Percentiles rank a stretch among this genome's conserved stretches.
Evolutionary conservation across 2,329 filamentous ascomycete species (phyloP).

Genomic region (Chaetomiaceae sp.): DNA sequence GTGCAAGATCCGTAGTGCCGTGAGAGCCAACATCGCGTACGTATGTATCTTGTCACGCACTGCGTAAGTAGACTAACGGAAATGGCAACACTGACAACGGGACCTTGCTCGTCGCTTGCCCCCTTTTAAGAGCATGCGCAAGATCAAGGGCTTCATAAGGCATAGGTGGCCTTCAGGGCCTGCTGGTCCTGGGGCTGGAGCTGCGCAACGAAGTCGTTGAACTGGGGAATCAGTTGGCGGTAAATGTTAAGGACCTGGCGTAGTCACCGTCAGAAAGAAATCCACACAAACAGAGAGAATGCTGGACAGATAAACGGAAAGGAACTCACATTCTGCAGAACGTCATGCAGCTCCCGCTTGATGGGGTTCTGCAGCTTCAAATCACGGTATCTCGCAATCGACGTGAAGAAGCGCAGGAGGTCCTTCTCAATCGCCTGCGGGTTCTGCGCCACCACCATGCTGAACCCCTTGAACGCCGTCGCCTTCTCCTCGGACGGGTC

Average conservation of each 20-base stretch:
- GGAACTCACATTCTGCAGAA: slow-evolving; percentile 66
- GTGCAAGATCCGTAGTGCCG: too few species aligned
- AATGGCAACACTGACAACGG: too few species aligned
- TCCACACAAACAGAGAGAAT: not conserved
- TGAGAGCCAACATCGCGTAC: too few species aligned
- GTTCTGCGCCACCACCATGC: slow-evolving; percentile 75
- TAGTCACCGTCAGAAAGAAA: not conserved
- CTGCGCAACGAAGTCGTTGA: slow-evolving; percentile 48
- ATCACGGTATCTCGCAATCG: slow-evolving; percentile 73
- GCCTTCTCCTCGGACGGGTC: slow-evolving; percentile 90
- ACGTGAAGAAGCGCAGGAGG: slow-evolving; percentile 72
- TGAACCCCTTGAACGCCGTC: slow-evolving; percentile 87
- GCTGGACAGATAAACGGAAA: not conserved
- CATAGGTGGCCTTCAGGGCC: slow-evolving; percentile 43
- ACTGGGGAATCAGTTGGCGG: slow-evolving; percentile 54
- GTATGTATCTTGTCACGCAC: too few species aligned
- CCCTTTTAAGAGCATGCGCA: too few species aligned
- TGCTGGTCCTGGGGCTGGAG: slow-evolving; percentile 46
- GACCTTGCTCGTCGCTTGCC: too few species aligned
- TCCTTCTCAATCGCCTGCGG: slow-evolving; percentile 87
- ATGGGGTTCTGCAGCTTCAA: slow-evolving; percentile 53
- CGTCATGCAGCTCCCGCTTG: slow-evolving; percentile 60
- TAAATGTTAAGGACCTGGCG: slow-evolving; percentile 48
- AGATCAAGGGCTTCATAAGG: slow-evolving; percentile 29
- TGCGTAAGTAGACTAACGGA: too few species aligned